Percentiles rank a stretch among this genome's conserved stretches.
phyloP scores from a whole-genome alignment of 2,329 filamentous ascomycete species.

The Epichloe uncinata region DNA sequence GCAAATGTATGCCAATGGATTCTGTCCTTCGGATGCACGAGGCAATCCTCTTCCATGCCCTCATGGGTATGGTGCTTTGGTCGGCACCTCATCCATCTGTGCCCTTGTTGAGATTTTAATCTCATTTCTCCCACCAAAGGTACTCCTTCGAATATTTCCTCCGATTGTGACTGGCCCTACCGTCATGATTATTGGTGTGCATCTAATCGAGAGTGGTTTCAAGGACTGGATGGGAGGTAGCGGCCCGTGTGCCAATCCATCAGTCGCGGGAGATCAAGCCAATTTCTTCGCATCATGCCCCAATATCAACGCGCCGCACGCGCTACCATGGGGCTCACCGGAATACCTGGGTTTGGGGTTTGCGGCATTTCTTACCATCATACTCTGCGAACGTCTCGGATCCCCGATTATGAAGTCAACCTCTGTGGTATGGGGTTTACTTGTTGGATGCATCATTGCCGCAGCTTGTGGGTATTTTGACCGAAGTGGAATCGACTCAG shows the following conservation, averaged over 20 bases:
- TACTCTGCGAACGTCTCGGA: constrained; percentile 69
- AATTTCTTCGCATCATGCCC: constrained; percentile 51
- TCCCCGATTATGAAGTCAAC: constrained; percentile 75
- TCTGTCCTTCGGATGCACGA: constrained; percentile 43
- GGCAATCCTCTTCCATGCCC: constrained; percentile 62
- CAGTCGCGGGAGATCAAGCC: constrained; percentile 26
- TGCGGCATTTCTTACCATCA: constrained; percentile 66
- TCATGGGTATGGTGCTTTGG: constrained; percentile 56
- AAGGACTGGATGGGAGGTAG: constrained; percentile 66
- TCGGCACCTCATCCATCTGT: constrained; percentile 55
- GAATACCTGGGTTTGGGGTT: constrained; percentile 72
- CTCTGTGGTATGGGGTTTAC: constrained; percentile 60
- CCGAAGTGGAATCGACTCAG: constrained; percentile 53
- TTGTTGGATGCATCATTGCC: constrained; percentile 66
- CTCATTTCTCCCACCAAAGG: constrained; percentile 57
- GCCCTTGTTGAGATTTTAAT: constrained; percentile 58
- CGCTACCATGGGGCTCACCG: constrained; percentile 64
- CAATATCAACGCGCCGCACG: constrained; percentile 51
- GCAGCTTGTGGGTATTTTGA: constrained; percentile 70
- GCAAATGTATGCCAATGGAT: constrained; percentile 69
- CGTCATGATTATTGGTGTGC: constrained; percentile 57
- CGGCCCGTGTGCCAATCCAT: constrained; percentile 38
- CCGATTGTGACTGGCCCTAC: constrained; percentile 67
- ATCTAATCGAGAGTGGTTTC: constrained; percentile 58
- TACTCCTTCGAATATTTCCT: constrained; percentile 62